A percentile compares a stretch with the other conserved stretches of the same genome.
phyloP scores from a whole-genome alignment of 768 basidiomycete species.

The Scleroderma citrinum region DNA sequence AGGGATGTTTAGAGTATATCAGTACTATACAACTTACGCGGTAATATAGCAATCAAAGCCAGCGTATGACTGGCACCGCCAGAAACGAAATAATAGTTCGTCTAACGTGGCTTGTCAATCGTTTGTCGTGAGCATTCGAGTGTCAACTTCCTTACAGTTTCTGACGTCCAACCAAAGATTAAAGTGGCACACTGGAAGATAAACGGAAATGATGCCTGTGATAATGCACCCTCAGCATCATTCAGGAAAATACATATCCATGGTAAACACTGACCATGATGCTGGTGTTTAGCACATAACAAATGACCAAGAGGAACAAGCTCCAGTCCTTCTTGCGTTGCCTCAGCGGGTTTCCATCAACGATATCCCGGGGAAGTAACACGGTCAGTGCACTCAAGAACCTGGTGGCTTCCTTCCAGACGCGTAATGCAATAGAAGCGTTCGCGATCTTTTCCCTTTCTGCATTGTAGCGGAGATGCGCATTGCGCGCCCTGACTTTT shows the following conservation, averaged over 20 bases:
- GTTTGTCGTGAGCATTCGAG: neutral
- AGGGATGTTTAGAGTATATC: neutral
- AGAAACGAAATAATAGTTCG: conserved; percentile 68
- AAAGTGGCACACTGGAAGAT: conserved; percentile 62
- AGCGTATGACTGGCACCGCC: conserved; percentile 49
- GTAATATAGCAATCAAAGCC: conserved; percentile 52
- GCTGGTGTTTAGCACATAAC: conserved; percentile 41
- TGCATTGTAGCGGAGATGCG: conserved; percentile 11
- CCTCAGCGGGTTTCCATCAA: conserved; percentile 35
- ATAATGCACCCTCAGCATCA: neutral
- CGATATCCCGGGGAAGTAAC: conserved; percentile 42
- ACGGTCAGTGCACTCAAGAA: conserved; percentile 71
- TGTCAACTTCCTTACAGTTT: conserved; percentile 40
- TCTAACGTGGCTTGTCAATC: conserved; percentile 29
- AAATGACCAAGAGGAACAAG: conserved; percentile 48
- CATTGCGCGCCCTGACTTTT: conserved; percentile 33
- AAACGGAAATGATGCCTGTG: conserved; percentile 50
- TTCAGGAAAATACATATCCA: neutral
- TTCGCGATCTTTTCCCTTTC: conserved; percentile 7
- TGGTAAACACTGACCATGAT: conserved; percentile 37
- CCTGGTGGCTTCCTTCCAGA: conserved; percentile 41
- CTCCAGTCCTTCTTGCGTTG: conserved; percentile 54
- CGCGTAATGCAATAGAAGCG: neutral
- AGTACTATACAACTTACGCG: conserved; percentile 41
- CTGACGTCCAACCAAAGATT: conserved; percentile 62